Percentiles rank a stretch among this genome's conserved stretches.
Conservation (phyloP, 768 basidiomycete genomes). For the Psilocybe sp. region DNA sequence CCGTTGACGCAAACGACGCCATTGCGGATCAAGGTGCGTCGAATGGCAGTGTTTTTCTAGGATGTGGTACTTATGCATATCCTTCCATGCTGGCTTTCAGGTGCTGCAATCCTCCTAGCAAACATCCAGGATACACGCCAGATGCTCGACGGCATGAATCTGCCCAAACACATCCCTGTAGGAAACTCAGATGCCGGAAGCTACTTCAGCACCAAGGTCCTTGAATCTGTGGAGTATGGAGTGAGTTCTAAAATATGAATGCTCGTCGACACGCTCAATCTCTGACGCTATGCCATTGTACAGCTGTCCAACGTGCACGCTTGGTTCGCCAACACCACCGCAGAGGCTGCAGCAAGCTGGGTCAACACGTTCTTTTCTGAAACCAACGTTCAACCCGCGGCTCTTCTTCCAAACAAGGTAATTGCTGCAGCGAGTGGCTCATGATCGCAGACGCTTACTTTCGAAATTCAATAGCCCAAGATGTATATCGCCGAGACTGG, state of each 20-base stretch:
- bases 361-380: slow-evolving; percentile 74
- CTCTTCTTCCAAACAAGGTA: slow-evolving; percentile 57
- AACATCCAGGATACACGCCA: slow-evolving; percentile 65
- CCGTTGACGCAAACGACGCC: slow-evolving; percentile 53
- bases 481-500: slow-evolving; percentile 96
- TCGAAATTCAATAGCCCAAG: slow-evolving; percentile 39
- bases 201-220: slow-evolving; percentile 71
- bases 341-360: slow-evolving; percentile 78
- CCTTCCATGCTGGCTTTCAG: slow-evolving; percentile 22
- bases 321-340: slow-evolving; percentile 83
- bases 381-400: slow-evolving; percentile 61
- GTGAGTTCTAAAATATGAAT: slow-evolving; percentile 32
- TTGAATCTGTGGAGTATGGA: slow-evolving; percentile 64
- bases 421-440: neutral
- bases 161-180: slow-evolving; percentile 64
- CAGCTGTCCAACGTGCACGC: slow-evolving; percentile 91
- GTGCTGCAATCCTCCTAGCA: slow-evolving; percentile 55
- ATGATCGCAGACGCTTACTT: neutral
- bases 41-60: neutral
- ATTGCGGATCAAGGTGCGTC: slow-evolving; percentile 45
- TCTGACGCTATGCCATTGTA: slow-evolving; percentile 3
- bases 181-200: slow-evolving; percentile 87
- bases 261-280: neutral
- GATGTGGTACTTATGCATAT: neutral
- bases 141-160: slow-evolving; percentile 50